Percentiles rank a stretch among this genome's conserved stretches.
Conservation (phyloP, 495 filamentous ascomycete species). For the Paragyromitra xinjiangensis region DNA sequence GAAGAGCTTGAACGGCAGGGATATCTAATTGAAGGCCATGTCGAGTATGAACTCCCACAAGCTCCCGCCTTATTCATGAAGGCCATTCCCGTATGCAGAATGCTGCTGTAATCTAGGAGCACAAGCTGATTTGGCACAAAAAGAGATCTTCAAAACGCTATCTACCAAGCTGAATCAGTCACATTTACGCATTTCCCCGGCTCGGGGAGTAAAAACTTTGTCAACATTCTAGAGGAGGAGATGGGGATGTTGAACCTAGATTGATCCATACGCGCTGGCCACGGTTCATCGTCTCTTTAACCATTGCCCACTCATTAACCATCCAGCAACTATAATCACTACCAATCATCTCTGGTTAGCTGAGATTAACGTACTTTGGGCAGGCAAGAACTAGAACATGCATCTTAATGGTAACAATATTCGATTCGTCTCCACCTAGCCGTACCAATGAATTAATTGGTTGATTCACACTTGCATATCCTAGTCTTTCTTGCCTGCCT, state of each 20-base stretch:
- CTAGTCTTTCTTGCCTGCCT: no score
- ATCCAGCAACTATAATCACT: no score
- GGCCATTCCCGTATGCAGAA: not conserved
- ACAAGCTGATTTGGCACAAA: not conserved
- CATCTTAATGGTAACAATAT: no score
- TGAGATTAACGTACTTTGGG: no score
- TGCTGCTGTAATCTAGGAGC: not conserved
- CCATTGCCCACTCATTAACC: no score
- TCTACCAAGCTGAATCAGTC: constrained; percentile 34
- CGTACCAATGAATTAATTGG: no score
- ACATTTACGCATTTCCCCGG: constrained; percentile 50
- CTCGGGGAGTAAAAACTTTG: constrained; percentile 44
- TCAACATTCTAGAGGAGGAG: constrained; percentile 49
- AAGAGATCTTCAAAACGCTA: constrained; percentile 50
- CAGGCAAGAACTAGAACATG: no score
- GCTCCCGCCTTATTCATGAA: not conserved
- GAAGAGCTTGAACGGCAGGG: constrained; percentile 72
- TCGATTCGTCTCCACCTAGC: no score
- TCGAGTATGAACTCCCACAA: constrained; percentile 69
- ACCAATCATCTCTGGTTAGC: no score
- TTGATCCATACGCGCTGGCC: constrained; percentile 19
- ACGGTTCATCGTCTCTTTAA: not conserved
- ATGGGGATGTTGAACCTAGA: constrained; percentile 50
- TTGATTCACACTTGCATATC: no score
- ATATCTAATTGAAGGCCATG: constrained; percentile 72